Evolutionary conservation across 2,329 filamentous ascomycete genomes (phyloP).

Genomic region (Cytospora leucostoma): DNA sequence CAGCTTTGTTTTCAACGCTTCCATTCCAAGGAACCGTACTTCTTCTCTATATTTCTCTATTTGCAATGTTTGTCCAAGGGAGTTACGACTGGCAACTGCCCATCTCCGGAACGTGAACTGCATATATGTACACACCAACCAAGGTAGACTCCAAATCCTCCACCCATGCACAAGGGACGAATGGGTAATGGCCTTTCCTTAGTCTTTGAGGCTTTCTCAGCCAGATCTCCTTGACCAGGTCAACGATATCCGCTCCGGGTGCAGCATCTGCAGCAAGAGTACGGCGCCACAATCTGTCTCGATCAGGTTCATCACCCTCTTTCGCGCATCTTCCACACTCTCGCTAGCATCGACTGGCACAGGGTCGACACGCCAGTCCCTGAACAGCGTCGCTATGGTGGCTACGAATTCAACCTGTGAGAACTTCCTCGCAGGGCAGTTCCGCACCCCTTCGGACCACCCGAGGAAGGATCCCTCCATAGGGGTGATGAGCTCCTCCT

Average conservation of each 20-base stretch:
- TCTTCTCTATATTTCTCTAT: too few species aligned
- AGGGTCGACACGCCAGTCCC: conserved; percentile 31
- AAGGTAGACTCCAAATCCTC: too few species aligned
- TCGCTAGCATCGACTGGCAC: conserved; percentile 22
- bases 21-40: too few species aligned
- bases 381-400: conserved; percentile 33
- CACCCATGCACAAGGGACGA: too few species aligned
- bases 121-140: too few species aligned
- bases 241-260: neutral
- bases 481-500: conserved; percentile 26
- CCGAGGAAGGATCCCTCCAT: conserved; percentile 29
- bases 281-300: conserved; percentile 31
- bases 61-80: too few species aligned
- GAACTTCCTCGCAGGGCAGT: conserved; percentile 38
- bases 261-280: conserved; percentile 31
- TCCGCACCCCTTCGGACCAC: conserved; percentile 37
- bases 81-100: too few species aligned
- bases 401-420: conserved; percentile 39
- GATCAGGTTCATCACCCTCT: conserved; percentile 30
- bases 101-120: too few species aligned
- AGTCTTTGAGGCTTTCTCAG: too few species aligned
- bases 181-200: too few species aligned
- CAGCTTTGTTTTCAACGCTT: too few species aligned
- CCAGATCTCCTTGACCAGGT: too few species aligned
- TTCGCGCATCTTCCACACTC: conserved; percentile 27